phyloP scores from a whole-genome alignment of 75 land plant species.

The Adiantum capillusveneris region DNA sequence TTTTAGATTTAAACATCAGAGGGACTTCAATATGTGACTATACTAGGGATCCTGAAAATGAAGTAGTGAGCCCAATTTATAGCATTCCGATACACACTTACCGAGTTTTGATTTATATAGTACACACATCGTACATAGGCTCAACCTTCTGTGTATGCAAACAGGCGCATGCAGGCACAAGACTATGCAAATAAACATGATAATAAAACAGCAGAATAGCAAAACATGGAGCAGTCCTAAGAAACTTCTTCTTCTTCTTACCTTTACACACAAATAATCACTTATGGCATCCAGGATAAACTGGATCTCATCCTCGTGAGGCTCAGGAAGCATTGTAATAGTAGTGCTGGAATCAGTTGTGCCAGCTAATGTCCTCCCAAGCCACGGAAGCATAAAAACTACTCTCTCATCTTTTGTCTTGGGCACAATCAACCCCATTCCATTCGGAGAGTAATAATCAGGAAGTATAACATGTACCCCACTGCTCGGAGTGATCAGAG shows the following conservation, averaged over 20 bases:
- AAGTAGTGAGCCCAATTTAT: no score
- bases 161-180: background rate
- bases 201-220: no score
- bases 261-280: constrained; percentile 93
- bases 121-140: background rate
- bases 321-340: constrained; percentile 87
- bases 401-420: constrained; percentile 99
- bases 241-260: constrained; percentile 17
- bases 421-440: constrained; percentile 96
- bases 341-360: constrained; percentile 85
- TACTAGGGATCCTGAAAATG: no score
- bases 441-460: constrained; percentile 96
- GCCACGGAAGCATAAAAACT: constrained; percentile 97
- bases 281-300: constrained; percentile 94
- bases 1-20: no score
- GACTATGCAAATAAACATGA: background rate
- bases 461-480: constrained; percentile 96
- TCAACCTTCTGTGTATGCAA: background rate
- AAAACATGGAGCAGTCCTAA: background rate
- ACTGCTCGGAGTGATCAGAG: constrained; percentile 88
- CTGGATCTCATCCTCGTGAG: constrained; percentile 94
- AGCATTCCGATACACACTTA: background rate
- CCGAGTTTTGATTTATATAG: background rate
- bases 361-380: constrained; percentile 91
- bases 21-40: no score